These are phyloP conservation scores for Candida glucosophila DNA, from an alignment of 1,139 yeast genomes.

Conservation along the genomic window DNA sequence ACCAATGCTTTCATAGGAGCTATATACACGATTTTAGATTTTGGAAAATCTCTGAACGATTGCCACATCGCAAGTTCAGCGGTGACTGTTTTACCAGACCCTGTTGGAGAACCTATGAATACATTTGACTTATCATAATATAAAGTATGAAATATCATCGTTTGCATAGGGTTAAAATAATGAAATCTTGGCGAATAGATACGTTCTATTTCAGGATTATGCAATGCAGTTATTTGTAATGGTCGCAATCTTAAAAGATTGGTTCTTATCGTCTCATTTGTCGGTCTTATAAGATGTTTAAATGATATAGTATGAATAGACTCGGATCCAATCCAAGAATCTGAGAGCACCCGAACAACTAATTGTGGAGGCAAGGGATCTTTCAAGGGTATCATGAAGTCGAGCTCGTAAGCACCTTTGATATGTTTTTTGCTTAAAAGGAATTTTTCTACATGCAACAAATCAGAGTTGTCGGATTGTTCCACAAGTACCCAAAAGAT, in stretches of 20 bases:
- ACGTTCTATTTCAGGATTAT: conserved; percentile 55
- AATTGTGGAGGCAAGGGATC: conserved; percentile 89
- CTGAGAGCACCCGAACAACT: conserved; percentile 70
- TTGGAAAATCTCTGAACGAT: conserved; percentile 74
- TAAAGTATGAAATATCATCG: conserved; percentile 88
- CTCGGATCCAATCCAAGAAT: conserved; percentile 86
- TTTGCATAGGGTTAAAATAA: conserved; percentile 97
- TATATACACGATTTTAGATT: conserved; percentile 82
- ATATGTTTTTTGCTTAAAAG: conserved; percentile 55
- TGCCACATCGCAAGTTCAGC: conserved; percentile 98
- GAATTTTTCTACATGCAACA: conserved; percentile 78
- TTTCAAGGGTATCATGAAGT: conserved; percentile 83
- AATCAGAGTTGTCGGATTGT: conserved; percentile 65
- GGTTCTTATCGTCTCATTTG: conserved; percentile 79
- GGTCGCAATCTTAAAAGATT: conserved; percentile 76
- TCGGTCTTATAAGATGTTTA: conserved; percentile 83
- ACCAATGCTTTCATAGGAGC: conserved; percentile 99
- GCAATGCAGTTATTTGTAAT: conserved; percentile 73
- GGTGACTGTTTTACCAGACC: conserved; percentile 96
- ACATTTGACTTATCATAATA: conserved; percentile 74
- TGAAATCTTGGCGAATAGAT: conserved; percentile 62
- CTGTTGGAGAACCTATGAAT: conserved; percentile 96
- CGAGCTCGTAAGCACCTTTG: conserved; percentile 60
- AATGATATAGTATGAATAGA: conserved; percentile 72
- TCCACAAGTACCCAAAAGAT: conserved; percentile 91